phyloP scores from a whole-genome alignment of 2,329 filamentous ascomycete species.

The Aspergillus tanneri region DNA sequence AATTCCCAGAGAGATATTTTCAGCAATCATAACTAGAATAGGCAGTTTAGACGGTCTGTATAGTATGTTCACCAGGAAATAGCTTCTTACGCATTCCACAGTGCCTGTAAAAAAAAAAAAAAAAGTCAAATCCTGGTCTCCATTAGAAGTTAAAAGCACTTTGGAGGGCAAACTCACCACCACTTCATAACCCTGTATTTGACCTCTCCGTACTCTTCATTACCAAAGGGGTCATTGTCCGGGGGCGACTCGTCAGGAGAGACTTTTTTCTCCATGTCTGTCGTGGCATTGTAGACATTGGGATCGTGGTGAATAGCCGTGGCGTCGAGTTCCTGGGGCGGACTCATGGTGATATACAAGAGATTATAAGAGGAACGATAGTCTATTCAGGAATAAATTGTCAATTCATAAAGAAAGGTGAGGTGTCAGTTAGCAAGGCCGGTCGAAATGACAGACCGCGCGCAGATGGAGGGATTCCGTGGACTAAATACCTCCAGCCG shows the following conservation, averaged over 20 bases:
- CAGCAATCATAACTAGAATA: conserved; percentile 55
- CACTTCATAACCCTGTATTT: conserved; percentile 54
- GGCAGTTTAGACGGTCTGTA: conserved; percentile 7
- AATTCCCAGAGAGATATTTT: conserved; percentile 59
- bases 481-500: neutral
- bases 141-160: neutral
- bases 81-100: conserved; percentile 36
- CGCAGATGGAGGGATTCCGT: neutral
- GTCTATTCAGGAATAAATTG: too few species aligned
- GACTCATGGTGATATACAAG: conserved; percentile 7
- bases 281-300: neutral
- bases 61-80: neutral
- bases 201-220: conserved; percentile 42
- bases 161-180: conserved; percentile 23
- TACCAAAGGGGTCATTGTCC: conserved; percentile 37
- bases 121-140: neutral
- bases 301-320: conserved; percentile 4
- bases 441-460: neutral
- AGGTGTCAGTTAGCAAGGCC: too few species aligned
- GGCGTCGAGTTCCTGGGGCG: conserved; percentile 5
- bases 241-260: conserved; percentile 3
- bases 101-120: conserved; percentile 28
- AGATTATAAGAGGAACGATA: too few species aligned
- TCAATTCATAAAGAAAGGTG: too few species aligned
- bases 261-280: conserved; percentile 16